Evolutionary conservation across 805 yeast genomes (phyloP).

Genomic region (Komagataella phaffii): DNA sequence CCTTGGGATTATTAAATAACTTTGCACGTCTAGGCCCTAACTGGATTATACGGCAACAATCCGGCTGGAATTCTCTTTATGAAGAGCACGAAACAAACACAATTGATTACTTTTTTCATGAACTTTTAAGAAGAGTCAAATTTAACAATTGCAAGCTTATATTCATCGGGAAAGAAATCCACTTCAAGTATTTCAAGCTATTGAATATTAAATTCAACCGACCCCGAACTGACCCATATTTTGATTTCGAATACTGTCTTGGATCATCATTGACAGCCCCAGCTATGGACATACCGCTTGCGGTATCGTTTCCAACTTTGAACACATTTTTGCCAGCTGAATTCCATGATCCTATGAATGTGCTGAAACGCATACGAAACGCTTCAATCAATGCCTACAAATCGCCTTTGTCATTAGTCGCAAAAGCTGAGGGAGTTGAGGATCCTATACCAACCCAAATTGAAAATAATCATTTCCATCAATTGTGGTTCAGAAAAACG

Average conservation of each 20-base stretch:
- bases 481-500: conserved; percentile 32
- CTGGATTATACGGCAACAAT: conserved; percentile 20
- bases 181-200: neutral
- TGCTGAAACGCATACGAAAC: conserved; percentile 13
- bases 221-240: conserved; percentile 22
- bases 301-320: conserved; percentile 13
- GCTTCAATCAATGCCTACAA: conserved; percentile 13
- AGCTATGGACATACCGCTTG: neutral
- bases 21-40: conserved; percentile 14
- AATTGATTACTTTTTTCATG: neutral
- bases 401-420: conserved; percentile 17
- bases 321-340: conserved; percentile 23
- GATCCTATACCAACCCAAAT: neutral
- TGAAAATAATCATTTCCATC: neutral
- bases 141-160: conserved; percentile 19
- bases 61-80: neutral
- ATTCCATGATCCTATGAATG: conserved; percentile 13
- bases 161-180: conserved; percentile 16
- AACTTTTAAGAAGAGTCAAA: too few species aligned
- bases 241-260: conserved; percentile 26
- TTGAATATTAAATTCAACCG: neutral
- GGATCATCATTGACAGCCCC: neutral
- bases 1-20: conserved; percentile 25
- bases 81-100: neutral
- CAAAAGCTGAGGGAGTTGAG: neutral